Percentiles rank a stretch among this genome's conserved stretches.
phyloP scores from a whole-genome alignment of 2,329 filamentous ascomycete genomes.

The Colletotrichum sp. region DNA sequence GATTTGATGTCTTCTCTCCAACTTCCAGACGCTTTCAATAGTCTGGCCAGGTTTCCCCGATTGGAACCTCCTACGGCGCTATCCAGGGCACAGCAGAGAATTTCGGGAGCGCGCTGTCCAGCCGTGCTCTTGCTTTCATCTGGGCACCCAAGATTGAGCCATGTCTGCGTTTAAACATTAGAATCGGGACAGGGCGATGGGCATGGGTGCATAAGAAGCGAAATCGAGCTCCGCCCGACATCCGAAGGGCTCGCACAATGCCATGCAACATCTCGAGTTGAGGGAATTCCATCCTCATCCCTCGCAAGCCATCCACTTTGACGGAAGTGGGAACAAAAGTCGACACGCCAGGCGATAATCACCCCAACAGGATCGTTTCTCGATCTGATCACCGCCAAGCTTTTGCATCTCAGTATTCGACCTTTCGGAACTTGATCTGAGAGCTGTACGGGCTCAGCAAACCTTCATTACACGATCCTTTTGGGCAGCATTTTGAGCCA shows the following conservation, averaged over 20 bases:
- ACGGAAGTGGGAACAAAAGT: neutral
- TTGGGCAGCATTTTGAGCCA: neutral
- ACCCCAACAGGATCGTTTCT: neutral
- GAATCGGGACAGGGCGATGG: neutral
- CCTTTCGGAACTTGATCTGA: neutral
- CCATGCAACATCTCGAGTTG: neutral
- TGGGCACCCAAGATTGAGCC: neutral
- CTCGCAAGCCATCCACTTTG: neutral
- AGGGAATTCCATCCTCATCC: neutral
- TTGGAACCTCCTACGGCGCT: neutral
- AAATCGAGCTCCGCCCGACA: neutral
- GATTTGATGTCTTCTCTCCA: neutral
- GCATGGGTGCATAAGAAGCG: neutral
- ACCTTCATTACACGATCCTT: neutral
- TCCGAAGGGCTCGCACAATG: neutral
- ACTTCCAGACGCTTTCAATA: neutral
- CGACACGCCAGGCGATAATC: neutral
- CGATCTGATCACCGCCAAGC: neutral
- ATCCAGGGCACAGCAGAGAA: neutral
- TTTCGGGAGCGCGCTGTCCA: neutral
- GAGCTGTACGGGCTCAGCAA: neutral
- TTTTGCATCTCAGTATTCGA: neutral
- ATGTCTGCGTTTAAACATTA: neutral
- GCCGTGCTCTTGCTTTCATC: neutral
- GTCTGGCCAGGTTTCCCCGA: neutral